Base-by-base conservation (phyloP, 352 stramenopile genomes). In the Globisporangium splendens region DNA sequence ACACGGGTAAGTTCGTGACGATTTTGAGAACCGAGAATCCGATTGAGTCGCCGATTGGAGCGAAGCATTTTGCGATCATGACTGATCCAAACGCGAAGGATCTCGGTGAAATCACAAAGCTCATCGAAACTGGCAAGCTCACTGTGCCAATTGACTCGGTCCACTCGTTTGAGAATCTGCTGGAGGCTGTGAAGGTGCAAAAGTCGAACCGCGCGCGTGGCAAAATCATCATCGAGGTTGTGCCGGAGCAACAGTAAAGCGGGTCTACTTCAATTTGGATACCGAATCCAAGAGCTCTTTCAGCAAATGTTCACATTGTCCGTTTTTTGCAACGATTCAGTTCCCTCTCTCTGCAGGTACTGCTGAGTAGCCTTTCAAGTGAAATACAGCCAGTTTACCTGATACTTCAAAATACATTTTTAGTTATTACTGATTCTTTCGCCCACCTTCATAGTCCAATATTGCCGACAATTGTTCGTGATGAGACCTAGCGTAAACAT, bases 211-310 rank as follows among this genome's bases (percentile, higher is more conserved):
- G 63, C 15, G 69, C 70, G 1, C 68, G 72, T n/a, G 77, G 77
- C 47, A 87, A 87, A 65, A 75, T 87, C 52, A 69, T 85, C 15
- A 63, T 86, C 24, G 58, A 78, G 12, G 63, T 85, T 22, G 46
- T 56, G 8, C 13, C 28, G 14, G 24, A 42, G 3, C 22, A 39
- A n/a, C 18, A 86, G n/a, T n/a, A n/a, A n/a, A n/a, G n/a, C n/a
- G n/a, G n/a, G n/a, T n/a, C n/a, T n/a, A n/a, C n/a, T n/a, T n/a
- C n/a, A n/a, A n/a, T n/a, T n/a, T n/a, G n/a, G n/a, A n/a, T n/a
- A n/a, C n/a, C n/a, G n/a, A n/a, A n/a, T n/a, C n/a, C n/a, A n/a
- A n/a, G n/a, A n/a, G n/a, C n/a, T n/a, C n/a, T n/a, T n/a, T n/a
- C n/a, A n/a, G n/a, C n/a, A n/a, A n/a, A n/a, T n/a, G n/a, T n/a